Evolutionary conservation across 768 basidiomycete genomes (phyloP), one percentile per base, ranked within the genome.

Genomic region (Phylloporus arenicola): DNA sequence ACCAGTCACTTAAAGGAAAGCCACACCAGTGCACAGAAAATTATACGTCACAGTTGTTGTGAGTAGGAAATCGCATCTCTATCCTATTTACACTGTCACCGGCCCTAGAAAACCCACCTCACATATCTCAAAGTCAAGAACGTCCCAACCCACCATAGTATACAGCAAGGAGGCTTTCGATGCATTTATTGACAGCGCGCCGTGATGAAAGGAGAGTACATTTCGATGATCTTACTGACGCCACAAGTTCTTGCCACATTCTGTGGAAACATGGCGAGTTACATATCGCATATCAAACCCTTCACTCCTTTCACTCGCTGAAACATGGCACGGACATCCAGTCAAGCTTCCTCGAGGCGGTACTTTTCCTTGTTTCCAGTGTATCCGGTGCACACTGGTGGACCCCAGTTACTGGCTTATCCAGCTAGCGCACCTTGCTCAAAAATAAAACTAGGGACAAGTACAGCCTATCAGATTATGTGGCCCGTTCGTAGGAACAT

Each of bases 401-500:
- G 37, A 31, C 38, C 22, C 33, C 35, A 31, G 39, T 52, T 8
- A n/a, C 14, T 33, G 37, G 49, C 51, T 3, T 40, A n/a, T n/a
- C n/a, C 31, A 2, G 35, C 50, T 45, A 47, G 6, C 29, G 53
- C n/a, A 41, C 44, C 29, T 44, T 49, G 4, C 42, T 54, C 17
- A 47, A 55, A 20, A 37, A 45, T n/a, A n/a, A n/a, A n/a, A n/a
- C n/a, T n/a, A n/a, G n/a, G n/a, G n/a, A n/a, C n/a, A n/a, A n/a
- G n/a, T 41, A 52, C 45, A 11, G 14, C 33, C n/a, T n/a, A 52
- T 49, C 19, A 41, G 48, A 29, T 49, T 54, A 40, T 27, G 49
- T 24, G 47, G n/a, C n/a, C n/a, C 56, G 13, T 44, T 49, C 34
- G 31, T 48, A 53, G 53, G 50, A 53, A 58, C 27, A 52, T 54